A percentile compares a stretch with the other conserved stretches of the same genome.
phyloP scores from a whole-genome alignment of 2,329 filamentous ascomycete genomes.

The Hymenoscyphus occultus region DNA sequence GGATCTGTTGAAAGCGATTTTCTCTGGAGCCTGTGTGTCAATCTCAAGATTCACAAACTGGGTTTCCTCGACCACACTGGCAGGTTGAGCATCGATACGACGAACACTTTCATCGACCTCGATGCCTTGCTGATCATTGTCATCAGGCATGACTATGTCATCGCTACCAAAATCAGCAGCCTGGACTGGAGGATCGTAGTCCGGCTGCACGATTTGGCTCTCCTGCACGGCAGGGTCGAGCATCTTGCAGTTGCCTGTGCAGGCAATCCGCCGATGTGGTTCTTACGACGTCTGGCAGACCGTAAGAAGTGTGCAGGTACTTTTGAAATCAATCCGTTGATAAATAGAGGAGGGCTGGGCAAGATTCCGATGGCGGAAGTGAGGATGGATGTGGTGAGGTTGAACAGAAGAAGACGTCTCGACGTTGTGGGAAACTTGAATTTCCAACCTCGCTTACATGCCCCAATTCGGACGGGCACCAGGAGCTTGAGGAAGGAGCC shows the following conservation, averaged over 20 bases:
- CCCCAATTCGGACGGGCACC: background rate
- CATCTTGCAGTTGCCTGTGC: background rate
- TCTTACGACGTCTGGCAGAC: too few relatives aligned
- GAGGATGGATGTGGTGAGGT: background rate
- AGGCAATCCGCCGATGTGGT: background rate
- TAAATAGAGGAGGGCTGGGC: background rate
- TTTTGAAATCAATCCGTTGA: background rate
- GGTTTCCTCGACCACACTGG: conserved; percentile 20
- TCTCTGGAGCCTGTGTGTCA: conserved; percentile 22
- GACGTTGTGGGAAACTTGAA: background rate
- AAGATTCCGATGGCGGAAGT: background rate
- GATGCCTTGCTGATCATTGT: background rate
- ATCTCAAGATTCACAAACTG: conserved; percentile 26
- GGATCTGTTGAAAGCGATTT: background rate
- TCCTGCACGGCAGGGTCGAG: background rate
- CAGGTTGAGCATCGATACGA: background rate
- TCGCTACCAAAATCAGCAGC: background rate
- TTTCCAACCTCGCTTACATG: background rate
- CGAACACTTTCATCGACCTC: background rate
- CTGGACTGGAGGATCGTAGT: background rate
- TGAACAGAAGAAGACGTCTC: background rate
- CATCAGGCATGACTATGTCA: conserved; percentile 3
- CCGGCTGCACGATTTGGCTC: background rate
- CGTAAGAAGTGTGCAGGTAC: too few relatives aligned
- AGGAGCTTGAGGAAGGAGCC: background rate